phyloP scores from a whole-genome alignment of 2,329 filamentous ascomycete species.

The Leptographium galeiforme region DNA sequence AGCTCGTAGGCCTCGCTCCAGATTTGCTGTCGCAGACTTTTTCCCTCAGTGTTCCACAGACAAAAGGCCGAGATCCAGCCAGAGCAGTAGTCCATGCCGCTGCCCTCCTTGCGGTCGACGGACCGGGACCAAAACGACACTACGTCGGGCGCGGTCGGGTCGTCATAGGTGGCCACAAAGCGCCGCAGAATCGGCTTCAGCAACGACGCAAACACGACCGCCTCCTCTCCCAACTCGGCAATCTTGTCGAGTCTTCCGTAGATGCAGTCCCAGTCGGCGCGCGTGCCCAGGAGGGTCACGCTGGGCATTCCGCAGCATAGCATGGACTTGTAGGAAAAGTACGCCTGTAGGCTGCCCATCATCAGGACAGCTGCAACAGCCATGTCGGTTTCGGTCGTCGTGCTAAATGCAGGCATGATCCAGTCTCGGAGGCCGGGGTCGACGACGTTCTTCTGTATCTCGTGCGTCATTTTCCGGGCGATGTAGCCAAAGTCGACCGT shows the following conservation, averaged over 20 bases:
- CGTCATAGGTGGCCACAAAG: constrained; percentile 15
- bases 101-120: constrained; percentile 15
- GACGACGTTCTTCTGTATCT: constrained; percentile 26
- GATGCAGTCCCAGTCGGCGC: constrained; percentile 26
- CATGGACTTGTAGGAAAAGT: constrained; percentile 25
- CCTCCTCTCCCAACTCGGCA: constrained; percentile 8
- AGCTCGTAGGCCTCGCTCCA: neutral
- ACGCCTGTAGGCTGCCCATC: constrained; percentile 37
- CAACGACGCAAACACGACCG: constrained; percentile 10
- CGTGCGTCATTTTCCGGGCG: constrained; percentile 21
- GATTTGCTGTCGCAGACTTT: neutral
- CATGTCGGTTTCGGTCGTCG: constrained; percentile 30
- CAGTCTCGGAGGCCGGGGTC: constrained; percentile 28
- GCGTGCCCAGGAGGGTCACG: constrained; percentile 32
- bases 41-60: constrained; percentile 18
- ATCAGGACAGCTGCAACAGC: constrained; percentile 31
- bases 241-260: constrained; percentile 7
- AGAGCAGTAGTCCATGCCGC: constrained; percentile 16
- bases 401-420: constrained; percentile 38
- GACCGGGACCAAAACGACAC: constrained; percentile 18
- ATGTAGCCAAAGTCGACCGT: constrained; percentile 17
- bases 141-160: constrained; percentile 11
- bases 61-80: constrained; percentile 22
- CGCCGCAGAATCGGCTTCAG: constrained; percentile 12
- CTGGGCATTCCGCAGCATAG: constrained; percentile 34